Base-by-base conservation (phyloP, 805 yeast species). In the Lipomyces spencermartinsiae region DNA sequence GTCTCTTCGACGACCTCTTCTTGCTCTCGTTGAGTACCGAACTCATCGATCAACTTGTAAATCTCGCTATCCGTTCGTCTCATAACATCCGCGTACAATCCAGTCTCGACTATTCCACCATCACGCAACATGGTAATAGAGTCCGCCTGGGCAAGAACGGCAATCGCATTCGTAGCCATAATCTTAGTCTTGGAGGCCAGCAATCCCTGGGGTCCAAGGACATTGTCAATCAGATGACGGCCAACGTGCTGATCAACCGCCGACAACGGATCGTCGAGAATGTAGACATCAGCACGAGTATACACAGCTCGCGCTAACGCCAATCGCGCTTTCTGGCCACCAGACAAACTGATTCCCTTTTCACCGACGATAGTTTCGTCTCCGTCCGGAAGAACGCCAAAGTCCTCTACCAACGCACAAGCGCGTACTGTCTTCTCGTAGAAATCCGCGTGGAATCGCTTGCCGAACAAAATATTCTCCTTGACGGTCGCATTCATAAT, bases 171-270 rank as follows among this genome's bases (percentile, higher is more conserved):
- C 10, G 98, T 93, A 10, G 97, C 93, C 76, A 93, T 83, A 43
- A 93, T 81, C 74, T 86, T 89, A 71, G 95, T 86, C 79, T 91
- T 92, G 33, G 90, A 74, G 49, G 86, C 85, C 73, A 93, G 81
- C 71, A 93, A 81, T 64, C 98, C 98, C 35, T 84, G 79, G 12
- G 91, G 87, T 19, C 97, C 95, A 66, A 93, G 81, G 14, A 93
- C 97, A 75, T 90, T 88, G 71, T 88, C 88, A 71, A 90, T 88
- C 72, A 94, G 82, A 76, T 92, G 97, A 71, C 86, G 87, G 9
- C 97, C 94, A 71, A 94, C 99, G 77, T 94, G 98, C 74, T 93
- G 98, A 80, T 94, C 99, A 51, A 94, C 99, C 19, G 99, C 99
- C 77, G 96, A 89, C 65, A 94, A 84, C 10, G 97, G 92, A 78